Evolutionary conservation across 1,284 basidiomycete genomes (phyloP), one percentile per base, ranked within the genome.

Genomic region (Cutaneotrichosporon cavernicola): DNA sequence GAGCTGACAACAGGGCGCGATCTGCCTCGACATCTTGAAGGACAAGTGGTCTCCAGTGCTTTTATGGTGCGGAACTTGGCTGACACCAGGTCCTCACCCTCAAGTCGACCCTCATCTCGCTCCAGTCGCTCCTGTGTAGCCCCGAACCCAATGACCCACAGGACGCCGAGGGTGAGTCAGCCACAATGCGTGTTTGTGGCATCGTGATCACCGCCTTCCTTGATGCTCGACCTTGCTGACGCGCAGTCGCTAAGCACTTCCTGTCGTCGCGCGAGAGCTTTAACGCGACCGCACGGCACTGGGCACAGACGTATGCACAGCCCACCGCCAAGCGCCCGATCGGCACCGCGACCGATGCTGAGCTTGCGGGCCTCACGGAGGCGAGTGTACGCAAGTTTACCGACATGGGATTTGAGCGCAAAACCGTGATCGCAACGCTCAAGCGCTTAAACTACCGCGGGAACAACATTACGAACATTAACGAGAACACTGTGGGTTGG

Each of bases 81-180:
- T 63, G 13, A 60, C 60, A 47, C 21, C 68, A 78, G 58, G 92
- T 97, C 49, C 86, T 96, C 68, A 99, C 97, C 1, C 88, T 99
- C 76, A 97, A 97, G 78, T 95, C 93, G 32, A 98, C 95, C 0
- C 84, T 99, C 73, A 95, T 99, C 79, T 97, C 94, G 0, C 86
- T 99, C 18, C 97, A 97, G 78, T 92, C 90, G 32, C 85, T 99
- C 13, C 84, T 99, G n/a, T 97, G 94, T 81, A 91, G 90, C 4
- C 97, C 96, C 0, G 94, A 97, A 78, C 97, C 96, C 14, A 91
- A 90, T 71, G 97, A 99, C 77, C 97, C 96, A 0, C 96, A 98
- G 82, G 97, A 98, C 76, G 96, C 97, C 0, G 94, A 98, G 82
- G 84, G 82, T 81, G 60, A 26, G 73, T 61, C 30, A 30, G 16